Evolutionary conservation across 2,329 filamentous ascomycete species (phyloP), one percentile per base, ranked within the genome.

Genomic region (Fusarium sp.): DNA sequence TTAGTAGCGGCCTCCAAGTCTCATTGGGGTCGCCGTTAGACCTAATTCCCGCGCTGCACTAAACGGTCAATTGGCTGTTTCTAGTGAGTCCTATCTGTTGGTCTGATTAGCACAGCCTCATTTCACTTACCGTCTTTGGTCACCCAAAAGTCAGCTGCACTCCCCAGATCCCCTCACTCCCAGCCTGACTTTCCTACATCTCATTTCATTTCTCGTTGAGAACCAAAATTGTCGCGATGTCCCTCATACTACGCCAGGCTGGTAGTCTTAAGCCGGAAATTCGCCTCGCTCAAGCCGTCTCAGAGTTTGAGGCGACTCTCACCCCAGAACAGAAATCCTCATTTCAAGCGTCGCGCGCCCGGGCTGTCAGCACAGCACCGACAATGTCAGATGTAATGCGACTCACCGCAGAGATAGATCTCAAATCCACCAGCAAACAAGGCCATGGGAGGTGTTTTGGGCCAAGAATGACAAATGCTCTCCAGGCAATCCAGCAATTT

Each of bases 401-500:
- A 8, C 57, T 83, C 0, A 82, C 80, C 0, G 81, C 80, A 4
- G 77, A 82, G 40, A 75, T 83, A 13, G 78, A 81, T 12, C 47
- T 66, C 51, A 27, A 60, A 55, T 16, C 51, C 53, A 48, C 61
- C 34, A 30, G 45, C 23, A n/a, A 77, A 7, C 56, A 56, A 6
- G 58, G 63, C 0, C 62, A 69, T 2, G 62, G 68, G 2, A 72
- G 77, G 18, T 82, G 81, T 55, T 78, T 82, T 58, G 81, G 82
- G 0, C 77, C 82, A 8, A 78, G 82, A 5, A 74, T 84, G 20
- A 80, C 76, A 1, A 83, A 80, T 45, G 72, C 83, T 7, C 69
- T 85, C 0, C 65, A 82, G 12, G 73, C 78, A 0, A 77, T 82
- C 1, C 82, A 85, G 59, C 79, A 82, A 58, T 85, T 81, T 51